phyloP scores from a whole-genome alignment of 352 stramenopile species.

The Thalassiosira hispida region DNA sequence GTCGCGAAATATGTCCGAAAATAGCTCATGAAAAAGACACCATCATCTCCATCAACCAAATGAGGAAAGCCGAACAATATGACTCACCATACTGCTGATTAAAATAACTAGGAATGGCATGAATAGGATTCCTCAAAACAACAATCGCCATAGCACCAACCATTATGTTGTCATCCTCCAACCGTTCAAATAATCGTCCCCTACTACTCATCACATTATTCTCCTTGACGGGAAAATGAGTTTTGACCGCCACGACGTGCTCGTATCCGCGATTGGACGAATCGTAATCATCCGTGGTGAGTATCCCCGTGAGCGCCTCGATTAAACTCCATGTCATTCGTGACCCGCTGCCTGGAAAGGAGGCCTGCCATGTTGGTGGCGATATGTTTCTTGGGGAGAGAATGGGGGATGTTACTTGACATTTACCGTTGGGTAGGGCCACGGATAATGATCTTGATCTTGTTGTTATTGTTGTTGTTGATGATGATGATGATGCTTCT shows the following conservation, averaged over 20 bases:
- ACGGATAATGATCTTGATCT: background rate
- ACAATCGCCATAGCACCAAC: conserved; percentile 21
- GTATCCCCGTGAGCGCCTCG: background rate
- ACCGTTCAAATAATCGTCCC: conserved; percentile 9
- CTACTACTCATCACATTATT: too few relatives aligned
- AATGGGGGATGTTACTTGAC: background rate
- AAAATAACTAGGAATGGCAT: conserved; percentile 42
- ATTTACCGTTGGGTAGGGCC: conserved; percentile 7
- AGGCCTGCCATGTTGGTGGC: conserved; percentile 23
- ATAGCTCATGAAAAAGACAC: too few relatives aligned
- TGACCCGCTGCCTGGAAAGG: conserved; percentile 20
- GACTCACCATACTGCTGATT: conserved; percentile 36
- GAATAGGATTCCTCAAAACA: conserved; percentile 41
- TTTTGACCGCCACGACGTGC: conserved; percentile 33
- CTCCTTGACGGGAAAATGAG: conserved; percentile 38
- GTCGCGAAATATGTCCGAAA: too few relatives aligned
- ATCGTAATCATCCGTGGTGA: conserved; percentile 13
- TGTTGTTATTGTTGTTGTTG: too few relatives aligned
- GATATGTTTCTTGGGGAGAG: conserved; percentile 2
- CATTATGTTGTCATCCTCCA: conserved; percentile 6
- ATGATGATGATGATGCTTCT: too few relatives aligned
- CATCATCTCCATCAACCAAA: background rate
- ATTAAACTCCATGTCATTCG: conserved; percentile 28
- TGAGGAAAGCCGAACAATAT: background rate
- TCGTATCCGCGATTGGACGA: conserved; percentile 8